Evolutionary conservation across 169 alveolate genomes (phyloP).

Genomic region (Eimeria maxima): DNA sequence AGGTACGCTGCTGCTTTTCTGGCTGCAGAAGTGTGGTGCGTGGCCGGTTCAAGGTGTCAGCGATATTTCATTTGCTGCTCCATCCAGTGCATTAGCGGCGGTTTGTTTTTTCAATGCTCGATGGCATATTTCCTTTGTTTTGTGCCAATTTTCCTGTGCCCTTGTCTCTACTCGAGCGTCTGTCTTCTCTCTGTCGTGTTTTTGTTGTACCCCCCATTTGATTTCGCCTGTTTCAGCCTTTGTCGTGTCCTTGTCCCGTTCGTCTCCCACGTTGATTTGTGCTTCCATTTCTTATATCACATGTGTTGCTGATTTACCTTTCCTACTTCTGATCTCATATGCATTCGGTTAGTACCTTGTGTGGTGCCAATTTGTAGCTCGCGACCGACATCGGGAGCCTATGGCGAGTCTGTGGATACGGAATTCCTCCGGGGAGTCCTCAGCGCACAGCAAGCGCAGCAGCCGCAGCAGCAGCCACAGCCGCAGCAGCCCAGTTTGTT

Average conservation of each 20-base stretch:
- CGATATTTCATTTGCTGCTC: background rate
- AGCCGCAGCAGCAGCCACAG: constrained; percentile 59
- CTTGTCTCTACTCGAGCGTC: background rate
- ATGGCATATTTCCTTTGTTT: background rate
- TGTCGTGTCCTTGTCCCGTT: too few species aligned
- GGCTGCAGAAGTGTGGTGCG: background rate
- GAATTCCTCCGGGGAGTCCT: constrained; percentile 56
- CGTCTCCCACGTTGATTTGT: too few species aligned
- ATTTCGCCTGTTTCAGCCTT: too few species aligned
- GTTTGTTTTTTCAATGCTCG: background rate
- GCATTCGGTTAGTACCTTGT: background rate
- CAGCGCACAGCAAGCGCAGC: constrained; percentile 54
- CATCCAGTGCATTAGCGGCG: background rate
- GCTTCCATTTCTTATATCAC: background rate
- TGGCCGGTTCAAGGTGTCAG: background rate
- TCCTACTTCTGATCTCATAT: background rate
- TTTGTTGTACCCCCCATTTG: background rate
- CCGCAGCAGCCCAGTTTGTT: constrained; percentile 46
- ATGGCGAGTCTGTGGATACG: constrained; percentile 41
- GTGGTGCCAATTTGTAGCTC: background rate
- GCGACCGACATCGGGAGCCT: constrained; percentile 64
- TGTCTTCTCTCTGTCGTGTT: background rate
- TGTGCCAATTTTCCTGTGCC: background rate
- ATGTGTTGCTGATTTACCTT: background rate
- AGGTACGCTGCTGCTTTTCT: constrained; percentile 23